These are phyloP conservation scores for Xylariaceae sp. DNA, from an alignment of 2,329 filamentous ascomycete species.

Conservation along the genomic window DNA sequence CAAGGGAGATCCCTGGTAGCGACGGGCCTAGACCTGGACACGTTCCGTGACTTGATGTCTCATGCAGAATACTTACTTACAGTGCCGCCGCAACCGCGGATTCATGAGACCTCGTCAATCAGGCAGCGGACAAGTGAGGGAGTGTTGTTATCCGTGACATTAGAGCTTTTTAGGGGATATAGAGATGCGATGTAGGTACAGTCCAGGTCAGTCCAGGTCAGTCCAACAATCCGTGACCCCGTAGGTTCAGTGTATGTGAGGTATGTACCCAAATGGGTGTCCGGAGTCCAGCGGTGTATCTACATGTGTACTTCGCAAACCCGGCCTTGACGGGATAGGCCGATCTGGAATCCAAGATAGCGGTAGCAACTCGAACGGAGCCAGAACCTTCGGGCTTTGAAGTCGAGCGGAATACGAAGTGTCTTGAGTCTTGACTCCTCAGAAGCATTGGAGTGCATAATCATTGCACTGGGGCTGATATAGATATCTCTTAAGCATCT, in stretches of 20 bases:
- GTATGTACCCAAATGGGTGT: not conserved
- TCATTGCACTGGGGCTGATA: too few relatives aligned
- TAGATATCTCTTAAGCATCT: too few relatives aligned
- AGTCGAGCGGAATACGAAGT: too few relatives aligned
- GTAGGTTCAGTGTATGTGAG: slow-evolving; percentile 2
- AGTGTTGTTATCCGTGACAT: not conserved
- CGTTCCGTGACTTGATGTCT: not conserved
- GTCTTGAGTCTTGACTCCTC: too few relatives aligned
- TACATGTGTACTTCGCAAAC: not conserved
- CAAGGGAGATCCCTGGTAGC: slow-evolving; percentile 7
- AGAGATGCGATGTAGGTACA: not conserved
- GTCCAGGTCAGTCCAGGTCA: not conserved
- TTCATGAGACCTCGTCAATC: not conserved
- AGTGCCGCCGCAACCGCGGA: slow-evolving; percentile 4
- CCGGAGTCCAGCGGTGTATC: slow-evolving; percentile 1
- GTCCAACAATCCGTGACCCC: not conserved
- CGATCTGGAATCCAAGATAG: slow-evolving; percentile 7
- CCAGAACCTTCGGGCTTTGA: not conserved
- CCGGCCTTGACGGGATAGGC: slow-evolving; percentile 7
- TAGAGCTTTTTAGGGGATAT: not conserved
- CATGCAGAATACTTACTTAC: not conserved
- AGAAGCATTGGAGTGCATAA: too few relatives aligned
- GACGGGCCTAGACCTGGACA: slow-evolving; percentile 15
- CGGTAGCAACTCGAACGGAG: not conserved
- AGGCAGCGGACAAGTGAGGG: not conserved